Conservation (phyloP, 1,139 yeast species). For the Sugiyamaella grinbergsii region DNA sequence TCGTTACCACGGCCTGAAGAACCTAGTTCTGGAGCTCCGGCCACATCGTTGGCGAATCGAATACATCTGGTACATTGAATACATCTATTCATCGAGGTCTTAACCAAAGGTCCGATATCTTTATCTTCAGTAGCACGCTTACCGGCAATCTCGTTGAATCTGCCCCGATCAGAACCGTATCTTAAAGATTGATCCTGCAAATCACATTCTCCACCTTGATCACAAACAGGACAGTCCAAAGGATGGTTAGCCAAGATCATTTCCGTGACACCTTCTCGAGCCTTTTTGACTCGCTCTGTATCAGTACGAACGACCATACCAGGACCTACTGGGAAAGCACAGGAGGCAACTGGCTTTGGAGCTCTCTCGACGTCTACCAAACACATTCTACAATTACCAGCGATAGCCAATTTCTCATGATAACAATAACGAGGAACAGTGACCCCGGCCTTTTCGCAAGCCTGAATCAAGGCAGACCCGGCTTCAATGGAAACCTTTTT, state of each 20-base stretch:
- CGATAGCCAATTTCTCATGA: constrained; percentile 87
- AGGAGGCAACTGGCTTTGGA: constrained; percentile 87
- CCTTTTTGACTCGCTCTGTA: constrained; percentile 76
- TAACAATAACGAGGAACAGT: constrained; percentile 87
- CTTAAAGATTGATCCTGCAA: constrained; percentile 85
- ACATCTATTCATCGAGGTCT: constrained; percentile 91
- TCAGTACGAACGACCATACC: constrained; percentile 89
- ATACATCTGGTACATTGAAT: constrained; percentile 93
- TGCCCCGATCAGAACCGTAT: constrained; percentile 84
- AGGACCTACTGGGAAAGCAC: constrained; percentile 87
- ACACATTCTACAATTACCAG: constrained; percentile 97
- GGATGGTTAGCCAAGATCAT: constrained; percentile 89
- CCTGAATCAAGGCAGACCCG: constrained; percentile 86
- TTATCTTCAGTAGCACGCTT: constrained; percentile 90
- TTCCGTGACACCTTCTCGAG: constrained; percentile 90
- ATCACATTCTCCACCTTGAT: constrained; percentile 95
- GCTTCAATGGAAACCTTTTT: constrained; percentile 76
- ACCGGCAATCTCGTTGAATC: constrained; percentile 79
- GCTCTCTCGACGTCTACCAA: constrained; percentile 88
- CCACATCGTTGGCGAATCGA: constrained; percentile 85
- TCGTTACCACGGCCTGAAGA: constrained; percentile 90
- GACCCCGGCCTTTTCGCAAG: constrained; percentile 90
- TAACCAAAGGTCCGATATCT: constrained; percentile 86
- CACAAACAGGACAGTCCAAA: constrained; percentile 90
- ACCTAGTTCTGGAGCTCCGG: constrained; percentile 92